phyloP scores from a whole-genome alignment of 2,329 filamentous ascomycete species.

The Trichoderma hamatum region DNA sequence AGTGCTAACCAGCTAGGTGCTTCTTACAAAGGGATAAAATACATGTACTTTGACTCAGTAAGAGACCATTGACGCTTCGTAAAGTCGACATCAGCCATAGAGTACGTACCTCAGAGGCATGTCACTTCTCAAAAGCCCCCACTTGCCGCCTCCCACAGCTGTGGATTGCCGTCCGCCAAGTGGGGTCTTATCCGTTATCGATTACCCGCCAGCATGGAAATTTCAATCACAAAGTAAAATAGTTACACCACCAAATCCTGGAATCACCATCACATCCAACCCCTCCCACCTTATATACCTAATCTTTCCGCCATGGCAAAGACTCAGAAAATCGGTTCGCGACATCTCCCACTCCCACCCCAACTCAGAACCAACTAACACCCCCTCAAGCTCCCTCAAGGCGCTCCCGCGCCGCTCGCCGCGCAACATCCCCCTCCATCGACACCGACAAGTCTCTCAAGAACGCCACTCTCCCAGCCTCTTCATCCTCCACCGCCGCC shows the following conservation, averaged over 20 bases:
- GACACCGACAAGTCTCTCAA: constrained; percentile 73
- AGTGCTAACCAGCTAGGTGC: too few relatives aligned
- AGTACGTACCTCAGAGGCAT: not conserved
- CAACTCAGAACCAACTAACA: not conserved
- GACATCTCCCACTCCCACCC: not conserved
- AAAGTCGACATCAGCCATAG: too few relatives aligned
- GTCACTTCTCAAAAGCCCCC: not conserved
- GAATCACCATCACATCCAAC: not conserved
- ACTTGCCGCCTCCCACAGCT: constrained; percentile 7
- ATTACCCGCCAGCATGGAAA: constrained; percentile 13
- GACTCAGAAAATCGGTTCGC: constrained; percentile 9
- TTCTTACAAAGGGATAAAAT: too few relatives aligned
- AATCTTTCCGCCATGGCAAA: not conserved
- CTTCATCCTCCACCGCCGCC: constrained; percentile 37
- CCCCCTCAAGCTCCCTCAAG: constrained; percentile 58
- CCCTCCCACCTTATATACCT: not conserved
- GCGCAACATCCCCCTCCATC: constrained; percentile 71
- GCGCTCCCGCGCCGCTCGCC: constrained; percentile 74
- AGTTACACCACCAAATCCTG: not conserved
- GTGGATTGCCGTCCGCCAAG: not conserved
- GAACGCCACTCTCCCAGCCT: constrained; percentile 54
- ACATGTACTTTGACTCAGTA: too few relatives aligned
- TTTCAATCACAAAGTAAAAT: constrained; percentile 22
- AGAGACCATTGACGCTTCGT: not conserved
- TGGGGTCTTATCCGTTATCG: constrained; percentile 14